Evolutionary conservation across 805 yeast genomes (phyloP).

Genomic region (Candida alai): DNA sequence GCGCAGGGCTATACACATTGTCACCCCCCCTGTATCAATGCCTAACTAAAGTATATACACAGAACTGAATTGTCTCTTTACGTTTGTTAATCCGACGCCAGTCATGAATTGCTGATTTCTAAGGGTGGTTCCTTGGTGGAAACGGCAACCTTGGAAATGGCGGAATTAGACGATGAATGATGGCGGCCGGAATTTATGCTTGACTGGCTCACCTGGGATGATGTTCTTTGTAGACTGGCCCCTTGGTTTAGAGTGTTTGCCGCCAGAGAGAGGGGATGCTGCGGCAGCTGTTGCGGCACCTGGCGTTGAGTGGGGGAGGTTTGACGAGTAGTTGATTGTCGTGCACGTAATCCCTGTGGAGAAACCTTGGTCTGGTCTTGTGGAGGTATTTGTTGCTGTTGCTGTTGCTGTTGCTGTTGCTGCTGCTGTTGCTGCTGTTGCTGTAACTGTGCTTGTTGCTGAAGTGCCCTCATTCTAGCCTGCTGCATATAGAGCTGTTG

Average conservation of each 20-base stretch:
- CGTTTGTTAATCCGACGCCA: too few relatives aligned
- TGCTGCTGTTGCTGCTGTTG: conserved; percentile 10
- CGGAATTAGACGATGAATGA: too few relatives aligned
- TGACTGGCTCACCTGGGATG: conserved; percentile 2
- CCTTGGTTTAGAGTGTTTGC: conserved; percentile 25
- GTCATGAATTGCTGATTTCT: too few relatives aligned
- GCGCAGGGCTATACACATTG: too few relatives aligned
- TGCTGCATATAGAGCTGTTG: conserved; percentile 50
- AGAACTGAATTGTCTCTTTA: too few relatives aligned
- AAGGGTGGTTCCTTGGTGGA: too few relatives aligned
- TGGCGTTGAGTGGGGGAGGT: background rate
- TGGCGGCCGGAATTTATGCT: background rate
- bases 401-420: conserved; percentile 10
- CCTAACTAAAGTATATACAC: too few relatives aligned
- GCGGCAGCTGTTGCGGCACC: background rate
- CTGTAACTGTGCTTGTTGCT: conserved; percentile 32
- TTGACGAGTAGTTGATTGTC: conserved; percentile 1
- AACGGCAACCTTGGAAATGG: too few relatives aligned
- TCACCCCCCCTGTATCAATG: too few relatives aligned
- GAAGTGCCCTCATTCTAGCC: conserved; percentile 41
- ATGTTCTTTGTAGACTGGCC: conserved; percentile 23
- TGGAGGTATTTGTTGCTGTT: conserved; percentile 7
- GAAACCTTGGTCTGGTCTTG: conserved; percentile 6
- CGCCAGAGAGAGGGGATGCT: conserved; percentile 24
- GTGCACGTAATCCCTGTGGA: conserved; percentile 1